Percentiles rank a stretch among this genome's conserved stretches.
Evolutionary conservation across 805 yeast genomes (phyloP).

Genomic region (Kregervanrija fluxuum): DNA sequence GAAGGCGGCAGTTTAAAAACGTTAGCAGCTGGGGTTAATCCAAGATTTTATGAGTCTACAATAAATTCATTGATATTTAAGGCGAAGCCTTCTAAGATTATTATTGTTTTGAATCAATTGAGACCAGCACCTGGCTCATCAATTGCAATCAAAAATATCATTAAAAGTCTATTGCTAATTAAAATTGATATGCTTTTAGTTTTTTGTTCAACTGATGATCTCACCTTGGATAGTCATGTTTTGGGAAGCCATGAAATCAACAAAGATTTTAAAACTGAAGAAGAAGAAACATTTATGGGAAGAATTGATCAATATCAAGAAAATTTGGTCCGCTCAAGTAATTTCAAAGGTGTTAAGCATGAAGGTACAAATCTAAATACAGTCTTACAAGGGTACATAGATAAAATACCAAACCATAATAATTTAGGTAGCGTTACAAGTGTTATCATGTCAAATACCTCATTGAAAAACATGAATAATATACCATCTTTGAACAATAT

Average conservation of each 20-base stretch:
- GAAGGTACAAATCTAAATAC: too few species aligned
- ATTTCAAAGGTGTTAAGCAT: too few species aligned
- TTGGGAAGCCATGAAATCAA: constrained; percentile 10
- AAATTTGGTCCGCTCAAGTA: not conserved
- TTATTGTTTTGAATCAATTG: constrained; percentile 23
- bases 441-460: constrained; percentile 21
- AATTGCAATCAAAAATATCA: constrained; percentile 22
- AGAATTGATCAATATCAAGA: constrained; percentile 14
- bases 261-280: constrained; percentile 5
- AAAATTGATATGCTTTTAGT: constrained; percentile 22
- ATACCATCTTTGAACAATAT: constrained; percentile 17
- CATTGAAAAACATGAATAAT: constrained; percentile 11
- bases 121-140: constrained; percentile 15
- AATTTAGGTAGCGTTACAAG: constrained; percentile 6
- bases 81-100: constrained; percentile 22
- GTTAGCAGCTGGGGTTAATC: constrained; percentile 21
- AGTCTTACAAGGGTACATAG: too few species aligned
- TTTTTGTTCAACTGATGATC: constrained; percentile 14
- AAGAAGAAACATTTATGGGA: constrained; percentile 6
- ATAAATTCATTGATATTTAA: constrained; percentile 17
- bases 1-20: constrained; percentile 4
- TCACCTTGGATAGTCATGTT: constrained; percentile 11
- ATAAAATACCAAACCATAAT: too few species aligned
- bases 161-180: constrained; percentile 22
- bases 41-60: constrained; percentile 24